These are phyloP conservation scores for Exophiala oligosperma DNA, from an alignment of 2,329 filamentous ascomycete species.

Conservation along the genomic window DNA sequence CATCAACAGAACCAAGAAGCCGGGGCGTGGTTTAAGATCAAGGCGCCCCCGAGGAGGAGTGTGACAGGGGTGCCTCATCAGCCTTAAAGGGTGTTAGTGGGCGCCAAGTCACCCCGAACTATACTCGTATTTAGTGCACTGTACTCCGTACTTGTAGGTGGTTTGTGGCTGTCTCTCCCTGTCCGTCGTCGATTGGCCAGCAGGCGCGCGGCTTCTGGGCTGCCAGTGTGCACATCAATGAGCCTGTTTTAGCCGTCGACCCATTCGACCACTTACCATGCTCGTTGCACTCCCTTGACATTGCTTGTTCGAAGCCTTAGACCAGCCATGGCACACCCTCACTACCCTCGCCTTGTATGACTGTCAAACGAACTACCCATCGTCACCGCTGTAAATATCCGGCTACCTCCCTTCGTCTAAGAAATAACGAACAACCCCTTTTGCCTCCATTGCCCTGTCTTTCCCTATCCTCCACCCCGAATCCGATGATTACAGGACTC, in stretches of 20 bases:
- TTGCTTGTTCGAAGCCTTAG: background rate
- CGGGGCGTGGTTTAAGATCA: background rate
- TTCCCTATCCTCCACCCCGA: slow-evolving; percentile 1
- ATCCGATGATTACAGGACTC: slow-evolving; percentile 24
- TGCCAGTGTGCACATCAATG: slow-evolving; percentile 16
- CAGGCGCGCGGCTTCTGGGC: slow-evolving; percentile 19
- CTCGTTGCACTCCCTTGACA: slow-evolving; percentile 11
- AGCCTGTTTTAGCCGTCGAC: slow-evolving; percentile 15
- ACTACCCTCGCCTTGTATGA: background rate
- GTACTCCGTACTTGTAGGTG: too few species aligned
- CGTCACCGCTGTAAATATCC: background rate
- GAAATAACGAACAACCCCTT: background rate
- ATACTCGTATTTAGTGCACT: too few species aligned
- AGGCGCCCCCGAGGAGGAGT: background rate
- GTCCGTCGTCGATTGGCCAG: slow-evolving; percentile 16
- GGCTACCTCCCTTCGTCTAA: background rate
- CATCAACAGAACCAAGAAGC: too few species aligned
- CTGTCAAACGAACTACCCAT: background rate
- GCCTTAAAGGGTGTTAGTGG: too few species aligned
- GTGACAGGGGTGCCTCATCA: too few species aligned
- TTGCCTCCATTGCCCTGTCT: background rate
- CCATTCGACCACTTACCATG: background rate
- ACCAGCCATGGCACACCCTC: slow-evolving; percentile 7
- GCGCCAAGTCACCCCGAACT: too few species aligned
- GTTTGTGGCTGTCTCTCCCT: background rate